Base-by-base conservation (phyloP, 192 early-diverging fungal species). In the Backusella liffmaniae region DNA sequence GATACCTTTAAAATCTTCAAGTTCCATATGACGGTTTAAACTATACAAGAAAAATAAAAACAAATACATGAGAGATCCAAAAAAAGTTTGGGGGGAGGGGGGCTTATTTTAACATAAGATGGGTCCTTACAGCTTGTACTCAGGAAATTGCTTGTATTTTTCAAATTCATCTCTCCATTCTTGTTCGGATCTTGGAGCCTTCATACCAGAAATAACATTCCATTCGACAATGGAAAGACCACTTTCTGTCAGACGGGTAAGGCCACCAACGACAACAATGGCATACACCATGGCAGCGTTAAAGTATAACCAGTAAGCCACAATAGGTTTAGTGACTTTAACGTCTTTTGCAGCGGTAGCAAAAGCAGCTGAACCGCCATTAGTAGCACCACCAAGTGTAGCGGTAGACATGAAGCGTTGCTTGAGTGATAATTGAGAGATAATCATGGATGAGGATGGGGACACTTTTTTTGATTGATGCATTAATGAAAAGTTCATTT, bases 131-230 rank as follows among this genome's bases (percentile, higher is more conserved):
- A 94, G 85, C 83, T 96, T 96, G 83, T 96, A 99, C 85, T 99
- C 98, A 35, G 98, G 98, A 73, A 93, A 97, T 86, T 94, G 92
- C 82, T 99, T 97, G 90, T 99, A 99, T 85, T 98, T 99, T 82
- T 93, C 91, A 88, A 98, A 98, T 88, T 99, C 98, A 41, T 87
- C 89, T 72, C 90, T 85, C 98, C 98, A 99, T 73, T 96, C 94
- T 30, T 85, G 83, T 67, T 96, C 87, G 44, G 90, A 92, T 39
- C 91, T 81, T 13, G 98, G 98, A 66, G 94, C 94, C 79, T 92
- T 91, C 88, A 97, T 95, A 16, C 98, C 98, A 37, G 90, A 92
- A 77, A 99, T 96, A 70, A 96, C 81, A 37, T 96, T 96, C 98
- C 98, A 99, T 77, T 99, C 98, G 51, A 91, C 91, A 76, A 99